Evolutionary conservation across 2,329 filamentous ascomycete species (phyloP).

Genomic region (Ceratocystis colombiana): DNA sequence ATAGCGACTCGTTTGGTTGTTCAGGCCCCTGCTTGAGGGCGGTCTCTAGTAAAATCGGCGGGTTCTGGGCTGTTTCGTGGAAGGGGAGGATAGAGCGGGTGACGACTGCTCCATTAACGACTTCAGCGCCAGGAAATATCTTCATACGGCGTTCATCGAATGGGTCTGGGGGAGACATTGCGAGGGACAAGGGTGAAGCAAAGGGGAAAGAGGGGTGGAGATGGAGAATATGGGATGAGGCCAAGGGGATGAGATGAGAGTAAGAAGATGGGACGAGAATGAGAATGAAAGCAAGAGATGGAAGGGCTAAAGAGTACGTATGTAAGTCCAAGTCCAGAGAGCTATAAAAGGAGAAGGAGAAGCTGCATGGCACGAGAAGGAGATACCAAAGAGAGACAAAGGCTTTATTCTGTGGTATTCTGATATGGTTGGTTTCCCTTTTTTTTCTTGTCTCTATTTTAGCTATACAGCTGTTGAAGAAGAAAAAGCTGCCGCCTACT

Average conservation of each 20-base stretch:
- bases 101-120: constrained; percentile 19
- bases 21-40: constrained; percentile 80
- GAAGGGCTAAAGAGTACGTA: neutral
- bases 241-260: neutral
- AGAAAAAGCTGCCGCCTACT: neutral
- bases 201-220: neutral
- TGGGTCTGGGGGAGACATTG: neutral
- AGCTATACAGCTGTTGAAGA: neutral
- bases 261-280: neutral
- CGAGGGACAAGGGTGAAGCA: neutral
- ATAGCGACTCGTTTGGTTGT: constrained; percentile 56
- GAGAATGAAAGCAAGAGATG: neutral
- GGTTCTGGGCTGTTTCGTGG: constrained; percentile 60
- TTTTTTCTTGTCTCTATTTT: neutral
- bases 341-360: neutral
- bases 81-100: constrained; percentile 21
- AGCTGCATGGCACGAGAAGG: neutral
- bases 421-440: neutral
- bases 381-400: neutral
- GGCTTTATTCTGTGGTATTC: too few species aligned
- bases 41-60: constrained; percentile 67
- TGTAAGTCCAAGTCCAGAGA: neutral
- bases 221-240: neutral
- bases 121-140: constrained; percentile 16
- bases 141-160: constrained; percentile 18